A percentile compares a stretch with the other conserved stretches of the same genome.
Evolutionary conservation across 2,329 filamentous ascomycete species (phyloP).

Genomic region (Epicoccum sorghinum): DNA sequence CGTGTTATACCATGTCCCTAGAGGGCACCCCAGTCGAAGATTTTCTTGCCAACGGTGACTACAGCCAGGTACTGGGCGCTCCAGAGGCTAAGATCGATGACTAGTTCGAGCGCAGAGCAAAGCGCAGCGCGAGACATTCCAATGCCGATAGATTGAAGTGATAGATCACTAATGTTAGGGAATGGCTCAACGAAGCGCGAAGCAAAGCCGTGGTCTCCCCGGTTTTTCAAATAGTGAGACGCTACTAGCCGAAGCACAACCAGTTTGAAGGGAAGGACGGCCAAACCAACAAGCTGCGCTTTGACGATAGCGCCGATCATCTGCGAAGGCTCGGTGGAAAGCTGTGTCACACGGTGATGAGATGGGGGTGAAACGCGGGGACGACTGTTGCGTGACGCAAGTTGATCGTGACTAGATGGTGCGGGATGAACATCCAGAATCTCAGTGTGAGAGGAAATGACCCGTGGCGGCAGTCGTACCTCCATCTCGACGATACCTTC

Average conservation of each 20-base stretch:
- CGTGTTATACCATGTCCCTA: conserved; percentile 6
- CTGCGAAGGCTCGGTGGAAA: conserved; percentile 42
- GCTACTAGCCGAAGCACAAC: conserved; percentile 41
- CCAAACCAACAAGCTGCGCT: conserved; percentile 38
- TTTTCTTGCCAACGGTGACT: conserved; percentile 33
- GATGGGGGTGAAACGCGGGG: conserved; percentile 10
- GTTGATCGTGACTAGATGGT: conserved; percentile 11
- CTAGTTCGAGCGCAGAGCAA: conserved; percentile 39
- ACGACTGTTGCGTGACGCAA: conserved; percentile 3
- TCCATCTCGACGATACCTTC: conserved; percentile 49
- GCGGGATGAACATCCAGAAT: conserved; percentile 22
- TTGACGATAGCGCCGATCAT: conserved; percentile 43
- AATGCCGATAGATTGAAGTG: conserved; percentile 27
- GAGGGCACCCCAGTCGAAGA: conserved; percentile 45
- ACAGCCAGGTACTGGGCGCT: conserved; percentile 40
- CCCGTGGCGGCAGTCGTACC: conserved; percentile 43
- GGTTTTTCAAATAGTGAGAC: conserved; percentile 34
- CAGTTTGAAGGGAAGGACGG: conserved; percentile 39
- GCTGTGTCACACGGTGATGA: conserved; percentile 44
- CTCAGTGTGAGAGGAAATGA: conserved; percentile 39
- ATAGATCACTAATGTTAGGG: conserved; percentile 16
- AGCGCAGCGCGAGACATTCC: conserved; percentile 42
- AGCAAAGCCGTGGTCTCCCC: conserved; percentile 1
- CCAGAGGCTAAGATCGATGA: conserved; percentile 45
- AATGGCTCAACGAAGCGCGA: conserved; percentile 19